phyloP scores from a whole-genome alignment of 2,329 filamentous ascomycete genomes.

The Arthrobotrys iridis region DNA sequence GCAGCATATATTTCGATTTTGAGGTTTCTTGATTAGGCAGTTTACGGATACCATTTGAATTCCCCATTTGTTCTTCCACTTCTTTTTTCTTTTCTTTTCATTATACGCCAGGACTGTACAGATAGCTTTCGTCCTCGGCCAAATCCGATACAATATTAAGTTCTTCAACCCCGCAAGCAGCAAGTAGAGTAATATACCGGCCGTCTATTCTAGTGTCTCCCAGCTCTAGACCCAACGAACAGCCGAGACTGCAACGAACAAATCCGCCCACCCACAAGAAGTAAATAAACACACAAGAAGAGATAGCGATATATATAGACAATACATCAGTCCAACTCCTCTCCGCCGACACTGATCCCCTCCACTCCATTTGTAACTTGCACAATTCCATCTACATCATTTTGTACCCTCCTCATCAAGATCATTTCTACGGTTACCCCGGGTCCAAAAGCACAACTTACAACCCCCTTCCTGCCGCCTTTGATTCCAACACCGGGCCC shows the following conservation, averaged over 20 bases:
- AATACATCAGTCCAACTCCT: conserved; percentile 35
- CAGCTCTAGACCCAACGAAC: not conserved
- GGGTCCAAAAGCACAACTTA: conserved; percentile 76
- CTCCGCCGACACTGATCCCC: conserved; percentile 23
- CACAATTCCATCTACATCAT: not conserved
- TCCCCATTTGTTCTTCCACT: not conserved
- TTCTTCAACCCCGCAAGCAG: not conserved
- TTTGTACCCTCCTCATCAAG: conserved; percentile 67
- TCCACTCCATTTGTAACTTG: conserved; percentile 22
- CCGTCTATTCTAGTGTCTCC: conserved; percentile 28
- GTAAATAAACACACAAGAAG: not conserved
- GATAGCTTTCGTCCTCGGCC: too few relatives aligned
- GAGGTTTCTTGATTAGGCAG: not conserved
- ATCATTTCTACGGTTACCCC: conserved; percentile 76
- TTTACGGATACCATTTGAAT: conserved; percentile 12
- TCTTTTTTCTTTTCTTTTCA: too few relatives aligned
- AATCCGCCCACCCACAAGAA: not conserved
- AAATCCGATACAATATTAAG: too few relatives aligned
- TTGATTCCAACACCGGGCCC: conserved; percentile 59
- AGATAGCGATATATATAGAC: not conserved
- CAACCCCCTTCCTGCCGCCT: conserved; percentile 67
- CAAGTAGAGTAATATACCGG: conserved; percentile 8
- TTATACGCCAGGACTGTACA: too few relatives aligned
- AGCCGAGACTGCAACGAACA: too few relatives aligned
- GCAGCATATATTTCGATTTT: conserved; percentile 10